Evolutionary conservation across 1,284 basidiomycete species (phyloP).

Genomic region (Coniferiporia weirii): DNA sequence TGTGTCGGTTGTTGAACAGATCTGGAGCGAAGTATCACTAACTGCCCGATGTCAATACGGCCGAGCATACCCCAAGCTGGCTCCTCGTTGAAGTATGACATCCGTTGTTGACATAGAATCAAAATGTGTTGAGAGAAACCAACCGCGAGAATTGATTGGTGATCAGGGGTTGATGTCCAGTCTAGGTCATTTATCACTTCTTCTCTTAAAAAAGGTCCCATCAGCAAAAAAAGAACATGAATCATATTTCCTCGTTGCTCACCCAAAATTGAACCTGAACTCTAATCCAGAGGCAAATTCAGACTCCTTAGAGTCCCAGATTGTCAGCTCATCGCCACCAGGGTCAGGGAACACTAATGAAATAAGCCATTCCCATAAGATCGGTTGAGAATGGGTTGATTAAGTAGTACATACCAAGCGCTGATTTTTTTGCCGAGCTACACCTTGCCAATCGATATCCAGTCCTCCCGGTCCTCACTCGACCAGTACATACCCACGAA

Average conservation of each 20-base stretch:
- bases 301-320: slow-evolving; percentile 93
- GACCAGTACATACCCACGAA: slow-evolving; percentile 67
- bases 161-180: slow-evolving; percentile 87
- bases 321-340: slow-evolving; percentile 73
- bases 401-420: slow-evolving; percentile 47
- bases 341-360: slow-evolving; percentile 47
- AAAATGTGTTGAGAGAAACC: slow-evolving; percentile 76
- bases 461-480: slow-evolving; percentile 64
- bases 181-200: slow-evolving; percentile 78
- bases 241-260: slow-evolving; percentile 18
- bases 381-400: slow-evolving; percentile 5
- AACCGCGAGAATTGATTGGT: slow-evolving; percentile 84
- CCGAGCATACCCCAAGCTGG: slow-evolving; percentile 77
- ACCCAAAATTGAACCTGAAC: slow-evolving; percentile 60
- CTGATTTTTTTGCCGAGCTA: slow-evolving; percentile 87
- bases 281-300: slow-evolving; percentile 90
- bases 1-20: neutral
- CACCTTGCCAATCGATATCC: slow-evolving; percentile 69
- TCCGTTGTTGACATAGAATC: slow-evolving; percentile 82
- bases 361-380: slow-evolving; percentile 13
- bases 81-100: slow-evolving; percentile 82
- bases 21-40: slow-evolving; percentile 21
- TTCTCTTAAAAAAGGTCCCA: slow-evolving; percentile 23
- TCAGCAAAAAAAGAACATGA: neutral
- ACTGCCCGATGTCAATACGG: slow-evolving; percentile 68